Conservation (phyloP, 345 rosid genomes). For the Psidium guajava region DNA sequence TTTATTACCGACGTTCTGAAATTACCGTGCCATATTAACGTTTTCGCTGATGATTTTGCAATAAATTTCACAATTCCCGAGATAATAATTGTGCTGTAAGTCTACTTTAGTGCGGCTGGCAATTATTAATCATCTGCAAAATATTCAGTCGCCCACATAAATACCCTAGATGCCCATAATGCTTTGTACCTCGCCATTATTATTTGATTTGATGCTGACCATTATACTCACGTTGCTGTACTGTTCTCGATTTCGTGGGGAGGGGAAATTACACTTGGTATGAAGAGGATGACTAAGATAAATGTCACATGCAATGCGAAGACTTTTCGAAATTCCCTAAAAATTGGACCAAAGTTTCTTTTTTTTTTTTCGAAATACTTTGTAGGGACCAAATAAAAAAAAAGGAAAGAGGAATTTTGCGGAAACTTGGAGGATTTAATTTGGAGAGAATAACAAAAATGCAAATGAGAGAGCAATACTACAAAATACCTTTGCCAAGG, state of each 20-base stretch:
- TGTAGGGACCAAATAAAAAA: too few relatives aligned
- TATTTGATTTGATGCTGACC: neutral
- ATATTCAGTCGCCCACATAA: neutral
- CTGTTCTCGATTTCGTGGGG: neutral
- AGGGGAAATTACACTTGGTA: neutral
- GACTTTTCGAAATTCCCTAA: fast-evolving
- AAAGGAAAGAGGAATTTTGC: too few relatives aligned
- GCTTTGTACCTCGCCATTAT: neutral
- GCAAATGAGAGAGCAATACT: too few relatives aligned
- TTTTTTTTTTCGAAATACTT: neutral
- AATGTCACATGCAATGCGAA: neutral
- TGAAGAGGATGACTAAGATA: neutral
- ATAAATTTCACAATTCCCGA: neutral
- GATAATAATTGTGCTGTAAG: neutral
- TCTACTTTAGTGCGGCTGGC: neutral
- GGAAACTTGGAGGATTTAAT: too few relatives aligned
- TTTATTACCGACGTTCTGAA: neutral
- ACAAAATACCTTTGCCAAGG: too few relatives aligned
- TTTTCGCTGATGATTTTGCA: neutral
- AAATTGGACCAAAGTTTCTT: neutral
- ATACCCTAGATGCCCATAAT: neutral
- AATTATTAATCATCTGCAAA: neutral
- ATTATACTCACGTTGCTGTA: neutral
- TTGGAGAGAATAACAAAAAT: too few relatives aligned
- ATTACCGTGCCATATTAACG: neutral